Percentiles rank a stretch among this genome's conserved stretches.
Conservation (phyloP, 2,329 filamentous ascomycete species). For the Teratosphaeria nubilosa region DNA sequence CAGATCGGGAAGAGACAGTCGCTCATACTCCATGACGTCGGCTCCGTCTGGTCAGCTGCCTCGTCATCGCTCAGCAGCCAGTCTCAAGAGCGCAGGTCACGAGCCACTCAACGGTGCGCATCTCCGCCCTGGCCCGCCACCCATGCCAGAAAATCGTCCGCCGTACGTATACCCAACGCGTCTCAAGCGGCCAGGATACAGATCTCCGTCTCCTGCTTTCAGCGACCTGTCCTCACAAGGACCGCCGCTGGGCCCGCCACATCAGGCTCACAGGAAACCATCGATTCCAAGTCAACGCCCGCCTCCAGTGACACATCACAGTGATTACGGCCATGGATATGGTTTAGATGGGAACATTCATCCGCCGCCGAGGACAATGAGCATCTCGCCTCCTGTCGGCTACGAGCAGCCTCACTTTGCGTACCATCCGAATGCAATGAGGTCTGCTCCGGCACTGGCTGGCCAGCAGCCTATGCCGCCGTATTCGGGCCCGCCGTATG, state of each 20-base stretch:
- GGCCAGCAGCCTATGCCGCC: slow-evolving; percentile 11
- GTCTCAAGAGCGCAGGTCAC: slow-evolving; percentile 33
- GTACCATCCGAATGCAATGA: slow-evolving; percentile 17
- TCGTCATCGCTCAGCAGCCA: slow-evolving; percentile 35
- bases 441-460: slow-evolving; percentile 9
- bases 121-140: slow-evolving; percentile 24
- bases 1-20: slow-evolving; percentile 24
- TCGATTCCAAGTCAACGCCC: slow-evolving; percentile 17
- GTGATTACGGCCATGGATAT: slow-evolving; percentile 18
- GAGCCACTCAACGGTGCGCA: slow-evolving; percentile 18
- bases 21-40: slow-evolving; percentile 34
- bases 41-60: slow-evolving; percentile 28
- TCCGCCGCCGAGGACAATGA: slow-evolving; percentile 17
- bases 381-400: slow-evolving; percentile 13
- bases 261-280: not conserved
- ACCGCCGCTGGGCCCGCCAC: slow-evolving; percentile 9
- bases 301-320: slow-evolving; percentile 20
- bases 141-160: slow-evolving; percentile 26
- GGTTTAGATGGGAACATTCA: slow-evolving; percentile 16
- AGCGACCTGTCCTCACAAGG: slow-evolving; percentile 28
- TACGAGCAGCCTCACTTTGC: slow-evolving; percentile 19
- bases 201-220: slow-evolving; percentile 34
- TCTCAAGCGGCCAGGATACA: slow-evolving; percentile 32
- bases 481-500: slow-evolving; percentile 3
- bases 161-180: slow-evolving; percentile 34